Base-by-base conservation (phyloP, 2,329 filamentous ascomycete species). In the Aspergillus sp. region DNA sequence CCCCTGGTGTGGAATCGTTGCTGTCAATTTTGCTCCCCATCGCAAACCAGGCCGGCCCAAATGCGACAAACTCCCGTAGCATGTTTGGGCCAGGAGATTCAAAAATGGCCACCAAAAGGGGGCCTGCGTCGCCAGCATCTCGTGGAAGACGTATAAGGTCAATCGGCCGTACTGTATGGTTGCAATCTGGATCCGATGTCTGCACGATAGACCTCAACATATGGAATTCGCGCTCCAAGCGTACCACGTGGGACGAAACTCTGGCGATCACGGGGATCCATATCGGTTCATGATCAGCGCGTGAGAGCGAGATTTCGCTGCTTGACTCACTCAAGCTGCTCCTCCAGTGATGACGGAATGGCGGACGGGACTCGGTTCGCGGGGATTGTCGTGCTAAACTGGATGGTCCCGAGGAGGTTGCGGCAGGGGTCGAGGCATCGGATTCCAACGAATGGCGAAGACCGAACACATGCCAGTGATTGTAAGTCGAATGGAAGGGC, bases 161-260 rank as follows among this genome's bases (percentile, higher is more conserved):
- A 50, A 97, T 76, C 1, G 91, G 90, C 53, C 84, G 86, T 36
- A 90, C 82, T 54, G 94, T 92, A 67, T 95, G 89, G 51, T 84
- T 79, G 56, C 84, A 87, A 19, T 86, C 76, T 1, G 87, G 86
- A 66, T 95, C 90, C 22, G 84, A 85, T 13, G 85, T 84, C 50
- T 82, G 78, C 36, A 86, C 84, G 45, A 96, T 78, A 54, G 79
- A 83, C 71, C 88, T 90, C 65, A 86, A 84, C 60, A 94, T 88
- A 62, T 95, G 89, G 65, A 88, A 96, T 52, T 93, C 87, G 56
- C 92, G 81, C 75, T 97, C 92, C 61, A 96, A 84, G 7, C 92
- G 85, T 48, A 96, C 77, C 14, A 87, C 81, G 72, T 96, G 90
- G 56, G 83, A 86, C 0, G 92, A 96, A 42, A 96, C 80, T 19